Conservation (phyloP, 805 yeast species). For the Candida ponderosae region DNA sequence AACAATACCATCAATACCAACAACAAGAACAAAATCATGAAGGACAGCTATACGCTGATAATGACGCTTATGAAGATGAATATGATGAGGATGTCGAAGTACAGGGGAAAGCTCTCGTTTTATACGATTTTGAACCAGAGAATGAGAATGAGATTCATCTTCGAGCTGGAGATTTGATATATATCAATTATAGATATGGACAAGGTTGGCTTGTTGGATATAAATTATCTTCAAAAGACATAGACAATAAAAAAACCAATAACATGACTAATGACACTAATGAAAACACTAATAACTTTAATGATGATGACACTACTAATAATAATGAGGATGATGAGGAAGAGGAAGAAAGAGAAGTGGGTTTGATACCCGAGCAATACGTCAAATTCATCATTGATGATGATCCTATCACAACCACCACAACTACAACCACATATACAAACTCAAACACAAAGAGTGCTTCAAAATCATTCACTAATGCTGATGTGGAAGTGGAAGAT, state of each 20-base stretch:
- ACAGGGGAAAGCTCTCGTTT: conserved; percentile 68
- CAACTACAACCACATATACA: background rate
- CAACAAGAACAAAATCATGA: too few relatives aligned
- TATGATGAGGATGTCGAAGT: conserved; percentile 27
- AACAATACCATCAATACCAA: too few relatives aligned
- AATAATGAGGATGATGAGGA: too few relatives aligned
- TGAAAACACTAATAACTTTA: conserved; percentile 43
- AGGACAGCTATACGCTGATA: conserved; percentile 2
- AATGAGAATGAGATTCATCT: conserved; percentile 86
- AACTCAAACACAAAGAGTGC: too few relatives aligned
- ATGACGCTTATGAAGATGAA: conserved; percentile 13
- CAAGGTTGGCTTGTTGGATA: conserved; percentile 96
- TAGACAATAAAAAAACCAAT: too few relatives aligned
- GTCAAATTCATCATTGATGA: conserved; percentile 41
- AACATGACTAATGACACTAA: too few relatives aligned
- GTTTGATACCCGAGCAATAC: conserved; percentile 92
- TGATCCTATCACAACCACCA: conserved; percentile 11
- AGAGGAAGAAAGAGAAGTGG: conserved; percentile 56
- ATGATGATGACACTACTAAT: too few relatives aligned
- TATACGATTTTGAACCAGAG: conserved; percentile 87
- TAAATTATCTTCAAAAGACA: conserved; percentile 34
- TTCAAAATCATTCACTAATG: background rate
- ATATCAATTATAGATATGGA: conserved; percentile 88
- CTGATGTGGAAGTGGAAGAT: conserved; percentile 7
- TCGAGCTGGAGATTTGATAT: conserved; percentile 72